Evolutionary conservation across 371 early-diverging fungal genomes (phyloP), one percentile per base, ranked within the genome.

Genomic region (Saksenaea vasiformis): DNA sequence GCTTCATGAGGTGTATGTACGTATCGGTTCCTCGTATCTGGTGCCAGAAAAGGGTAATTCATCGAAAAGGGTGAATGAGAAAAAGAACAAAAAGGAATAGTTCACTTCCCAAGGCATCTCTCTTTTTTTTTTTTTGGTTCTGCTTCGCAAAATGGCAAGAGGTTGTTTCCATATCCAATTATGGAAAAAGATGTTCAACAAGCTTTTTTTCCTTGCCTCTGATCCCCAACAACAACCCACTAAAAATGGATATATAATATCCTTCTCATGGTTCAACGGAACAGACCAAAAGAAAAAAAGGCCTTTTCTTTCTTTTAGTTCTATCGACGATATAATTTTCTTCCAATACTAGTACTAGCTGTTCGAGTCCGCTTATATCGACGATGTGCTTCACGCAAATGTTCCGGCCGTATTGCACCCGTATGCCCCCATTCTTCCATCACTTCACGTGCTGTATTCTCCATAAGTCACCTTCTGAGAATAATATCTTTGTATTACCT

Each of bases 301-400:
- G 11, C 3, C 11, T 5, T 11, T 14, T 39, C 11, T 39, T 11
- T 39, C 11, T 39, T 39, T 17, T 3, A 22, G n/a, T 47, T 47
- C 51, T 47, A 47, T 19, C 51, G 51, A 47, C 51, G 51, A 47
- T 22, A 36, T 27, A 61, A 13, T 37, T 61, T 61, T 24, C 36
- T 61, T 1, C 61, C 61, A n/a, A 61, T 37, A n/a, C 27, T 37
- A 9, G 28, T 4, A 4, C 9, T 28, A 14, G 54, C 4, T 1
- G 61, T 36, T n/a, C 17, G 13, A 11, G 11, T 26, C 26, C 26
- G 34, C 37, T 89, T 89, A 65, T 95, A 91, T 61, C 93, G 77
- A 54, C 96, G 83, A 63, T 92, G 92, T 10, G 98, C 96, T 72
- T 98, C 98, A 11, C 96, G 83, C 54, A 97, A 69, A 70, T 96